Conservation (phyloP, 805 yeast genomes). For the Myxozyma sirexii region DNA sequence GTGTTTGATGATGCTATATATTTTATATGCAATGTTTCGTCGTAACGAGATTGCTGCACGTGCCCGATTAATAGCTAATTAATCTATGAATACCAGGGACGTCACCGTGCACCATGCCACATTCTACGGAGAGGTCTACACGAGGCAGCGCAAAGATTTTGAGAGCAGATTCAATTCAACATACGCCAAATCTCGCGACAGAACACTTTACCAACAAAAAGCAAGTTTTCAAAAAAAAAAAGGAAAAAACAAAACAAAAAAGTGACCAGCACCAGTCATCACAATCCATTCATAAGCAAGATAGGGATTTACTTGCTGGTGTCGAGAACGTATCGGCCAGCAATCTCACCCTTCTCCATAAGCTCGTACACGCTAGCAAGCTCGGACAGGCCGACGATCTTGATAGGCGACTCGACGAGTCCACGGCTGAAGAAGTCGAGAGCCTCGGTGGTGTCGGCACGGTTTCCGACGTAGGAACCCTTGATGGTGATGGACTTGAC, state of each 20-base stretch:
- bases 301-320: constrained; percentile 57
- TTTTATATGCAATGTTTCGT: no score
- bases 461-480: constrained; percentile 88
- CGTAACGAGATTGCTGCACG: no score
- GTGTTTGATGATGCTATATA: no score
- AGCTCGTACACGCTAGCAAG: constrained; percentile 67
- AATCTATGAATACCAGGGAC: no score
- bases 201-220: no score
- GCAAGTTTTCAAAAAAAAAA: background rate
- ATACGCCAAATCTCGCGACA: no score
- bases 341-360: constrained; percentile 83
- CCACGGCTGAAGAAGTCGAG: constrained; percentile 74
- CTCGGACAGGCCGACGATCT: constrained; percentile 73
- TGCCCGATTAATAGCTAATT: no score
- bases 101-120: no score
- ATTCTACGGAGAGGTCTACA: no score
- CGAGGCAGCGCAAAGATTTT: background rate
- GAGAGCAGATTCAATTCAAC: background rate
- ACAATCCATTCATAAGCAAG: background rate
- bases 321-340: constrained; percentile 89
- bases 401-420: constrained; percentile 70
- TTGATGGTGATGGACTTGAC: constrained; percentile 69
- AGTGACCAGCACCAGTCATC: background rate
- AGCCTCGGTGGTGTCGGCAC: constrained; percentile 84
- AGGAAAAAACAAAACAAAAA: background rate